Evolutionary conservation across 768 basidiomycete species (phyloP).

Genomic region (Naganishia onofrii): DNA sequence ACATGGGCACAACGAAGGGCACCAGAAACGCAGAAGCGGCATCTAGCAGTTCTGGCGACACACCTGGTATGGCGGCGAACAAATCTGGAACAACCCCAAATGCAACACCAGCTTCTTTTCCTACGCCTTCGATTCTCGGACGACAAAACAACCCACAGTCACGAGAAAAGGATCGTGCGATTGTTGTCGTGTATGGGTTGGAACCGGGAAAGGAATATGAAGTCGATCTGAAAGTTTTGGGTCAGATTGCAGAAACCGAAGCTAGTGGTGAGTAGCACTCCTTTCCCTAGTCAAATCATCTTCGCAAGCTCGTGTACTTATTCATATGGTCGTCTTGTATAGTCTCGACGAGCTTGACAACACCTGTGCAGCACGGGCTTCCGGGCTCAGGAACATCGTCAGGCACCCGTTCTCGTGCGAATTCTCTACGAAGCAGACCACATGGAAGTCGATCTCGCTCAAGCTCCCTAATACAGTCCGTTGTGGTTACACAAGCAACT

Average conservation of each 20-base stretch:
- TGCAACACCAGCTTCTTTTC: conserved; percentile 2
- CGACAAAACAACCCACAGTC: background rate
- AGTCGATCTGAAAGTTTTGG: conserved; percentile 61
- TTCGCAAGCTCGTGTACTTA: background rate
- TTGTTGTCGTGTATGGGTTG: conserved; percentile 85
- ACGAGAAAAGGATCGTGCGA: conserved; percentile 66
- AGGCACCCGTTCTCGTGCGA: conserved; percentile 26
- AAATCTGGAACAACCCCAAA: background rate
- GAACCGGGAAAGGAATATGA: conserved; percentile 87
- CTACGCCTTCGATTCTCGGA: conserved; percentile 37
- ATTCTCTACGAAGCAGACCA: conserved; percentile 32
- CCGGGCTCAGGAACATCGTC: background rate
- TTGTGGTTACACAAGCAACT: background rate
- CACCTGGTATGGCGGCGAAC: background rate
- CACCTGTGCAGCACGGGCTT: conserved; percentile 38
- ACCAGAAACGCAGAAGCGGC: background rate
- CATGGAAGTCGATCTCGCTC: conserved; percentile 44
- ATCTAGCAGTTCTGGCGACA: background rate
- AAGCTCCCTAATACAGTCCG: conserved; percentile 38
- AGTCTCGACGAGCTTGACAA: conserved; percentile 41
- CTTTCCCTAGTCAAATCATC: background rate
- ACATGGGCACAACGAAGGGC: background rate
- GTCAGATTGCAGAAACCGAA: conserved; percentile 12
- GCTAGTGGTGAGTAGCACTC: conserved; percentile 32
- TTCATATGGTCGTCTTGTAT: background rate